These are phyloP conservation scores for Penicillium cataractarum DNA, from an alignment of 495 filamentous ascomycete genomes.

Conservation along the genomic window DNA sequence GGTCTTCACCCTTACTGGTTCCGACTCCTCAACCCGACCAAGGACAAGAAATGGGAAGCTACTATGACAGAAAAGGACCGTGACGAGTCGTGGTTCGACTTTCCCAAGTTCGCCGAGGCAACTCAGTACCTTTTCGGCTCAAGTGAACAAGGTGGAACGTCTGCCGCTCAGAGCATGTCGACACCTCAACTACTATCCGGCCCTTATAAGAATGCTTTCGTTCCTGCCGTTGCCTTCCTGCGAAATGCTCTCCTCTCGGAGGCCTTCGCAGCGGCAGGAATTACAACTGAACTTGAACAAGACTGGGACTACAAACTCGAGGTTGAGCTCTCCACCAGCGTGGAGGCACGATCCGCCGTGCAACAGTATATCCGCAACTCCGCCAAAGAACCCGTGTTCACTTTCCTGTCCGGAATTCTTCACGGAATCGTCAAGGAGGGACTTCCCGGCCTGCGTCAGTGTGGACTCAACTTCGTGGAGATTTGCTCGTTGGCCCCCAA, in stretches of 20 bases:
- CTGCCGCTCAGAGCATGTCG: slow-evolving; percentile 23
- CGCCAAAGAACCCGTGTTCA: slow-evolving; percentile 34
- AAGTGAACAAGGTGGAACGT: slow-evolving; percentile 24
- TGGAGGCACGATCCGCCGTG: slow-evolving; percentile 60
- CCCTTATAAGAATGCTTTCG: slow-evolving; percentile 46
- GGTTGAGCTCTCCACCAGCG: slow-evolving; percentile 65
- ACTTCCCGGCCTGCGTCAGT: slow-evolving; percentile 53
- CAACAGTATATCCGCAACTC: slow-evolving; percentile 50
- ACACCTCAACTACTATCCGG: slow-evolving; percentile 35
- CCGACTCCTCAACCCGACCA: slow-evolving; percentile 60
- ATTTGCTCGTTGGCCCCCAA: slow-evolving; percentile 66
- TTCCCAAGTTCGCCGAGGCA: slow-evolving; percentile 49
- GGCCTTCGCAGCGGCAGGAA: slow-evolving; percentile 59
- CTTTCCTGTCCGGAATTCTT: slow-evolving; percentile 59
- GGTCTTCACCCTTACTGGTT: slow-evolving; percentile 86
- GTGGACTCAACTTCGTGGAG: slow-evolving; percentile 65
- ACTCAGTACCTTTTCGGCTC: slow-evolving; percentile 37
- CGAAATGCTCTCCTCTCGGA: slow-evolving; percentile 74
- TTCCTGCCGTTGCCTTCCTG: slow-evolving; percentile 69
- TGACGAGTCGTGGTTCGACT: slow-evolving; percentile 42
- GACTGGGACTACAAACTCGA: slow-evolving; percentile 87
- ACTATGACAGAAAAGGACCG: slow-evolving; percentile 19
- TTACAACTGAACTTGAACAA: slow-evolving; percentile 63
- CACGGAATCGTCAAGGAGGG: slow-evolving; percentile 59
- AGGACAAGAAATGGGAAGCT: slow-evolving; percentile 32